These are phyloP conservation scores for Stromatinia cepivora DNA, from an alignment of 2,329 filamentous ascomycete genomes.

Conservation along the genomic window DNA sequence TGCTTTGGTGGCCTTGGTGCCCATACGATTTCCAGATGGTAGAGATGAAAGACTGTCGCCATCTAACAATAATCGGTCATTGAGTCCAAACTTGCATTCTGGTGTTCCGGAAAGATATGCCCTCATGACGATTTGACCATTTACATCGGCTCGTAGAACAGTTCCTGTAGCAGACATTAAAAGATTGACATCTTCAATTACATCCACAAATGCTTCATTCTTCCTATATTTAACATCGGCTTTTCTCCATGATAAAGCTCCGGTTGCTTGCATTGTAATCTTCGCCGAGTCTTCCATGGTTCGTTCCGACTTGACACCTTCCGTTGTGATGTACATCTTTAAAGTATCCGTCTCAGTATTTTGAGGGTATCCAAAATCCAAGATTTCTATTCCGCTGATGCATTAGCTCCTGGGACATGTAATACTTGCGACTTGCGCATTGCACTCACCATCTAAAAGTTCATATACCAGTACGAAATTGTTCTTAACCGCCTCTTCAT, in stretches of 20 bases:
- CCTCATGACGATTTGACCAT: slow-evolving; percentile 97
- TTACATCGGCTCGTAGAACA: slow-evolving; percentile 92
- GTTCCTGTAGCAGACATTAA: slow-evolving; percentile 98
- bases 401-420: background rate
- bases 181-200: slow-evolving; percentile 98
- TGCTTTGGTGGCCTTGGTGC: slow-evolving; percentile 88
- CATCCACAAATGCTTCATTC: slow-evolving; percentile 98
- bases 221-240: slow-evolving; percentile 99
- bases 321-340: slow-evolving; percentile 99
- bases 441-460: slow-evolving; percentile 75
- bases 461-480: slow-evolving; percentile 99
- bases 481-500: slow-evolving; percentile 99
- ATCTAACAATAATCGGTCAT: slow-evolving; percentile 91
- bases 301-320: slow-evolving; percentile 91
- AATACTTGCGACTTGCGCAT: background rate
- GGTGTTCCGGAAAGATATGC: slow-evolving; percentile 95
- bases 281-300: slow-evolving; percentile 90
- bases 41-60: slow-evolving; percentile 64
- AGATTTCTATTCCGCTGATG: slow-evolving; percentile 67
- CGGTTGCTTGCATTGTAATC: slow-evolving; percentile 99
- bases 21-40: slow-evolving; percentile 73
- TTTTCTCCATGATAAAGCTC: slow-evolving; percentile 93
- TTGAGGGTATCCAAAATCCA: slow-evolving; percentile 98
- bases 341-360: slow-evolving; percentile 98
- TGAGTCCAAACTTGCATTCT: slow-evolving; percentile 98